These are phyloP conservation scores for Exophiala lecanii-corni DNA, from an alignment of 2,329 filamentous ascomycete species.

Conservation along the genomic window DNA sequence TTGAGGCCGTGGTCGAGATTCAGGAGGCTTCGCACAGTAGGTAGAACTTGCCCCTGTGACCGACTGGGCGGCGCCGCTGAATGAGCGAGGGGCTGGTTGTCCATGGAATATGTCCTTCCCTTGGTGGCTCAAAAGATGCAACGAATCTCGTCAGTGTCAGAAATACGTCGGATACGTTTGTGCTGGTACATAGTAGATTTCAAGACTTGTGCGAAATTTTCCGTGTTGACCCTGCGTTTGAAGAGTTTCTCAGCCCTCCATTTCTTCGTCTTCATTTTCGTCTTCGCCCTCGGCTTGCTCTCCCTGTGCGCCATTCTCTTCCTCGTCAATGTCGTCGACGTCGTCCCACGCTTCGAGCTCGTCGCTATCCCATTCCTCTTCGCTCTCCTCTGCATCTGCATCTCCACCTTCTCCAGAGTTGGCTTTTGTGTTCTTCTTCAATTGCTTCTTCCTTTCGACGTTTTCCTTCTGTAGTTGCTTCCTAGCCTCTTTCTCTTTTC, in stretches of 20 bases:
- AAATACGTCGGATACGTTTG: no score
- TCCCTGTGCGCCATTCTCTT: conserved; percentile 9
- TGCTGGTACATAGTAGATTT: no score
- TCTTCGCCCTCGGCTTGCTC: conserved; percentile 18
- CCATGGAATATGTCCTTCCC: no score
- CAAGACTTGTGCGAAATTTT: no score
- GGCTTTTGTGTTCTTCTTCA: conserved; percentile 47
- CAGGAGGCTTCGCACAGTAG: no score
- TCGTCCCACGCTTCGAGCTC: conserved; percentile 40
- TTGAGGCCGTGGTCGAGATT: no score
- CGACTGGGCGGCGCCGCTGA: no score
- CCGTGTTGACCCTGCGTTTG: no score
- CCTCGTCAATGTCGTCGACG: conserved; percentile 29
- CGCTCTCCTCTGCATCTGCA: conserved; percentile 49
- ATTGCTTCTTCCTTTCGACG: conserved; percentile 76
- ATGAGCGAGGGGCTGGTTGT: no score
- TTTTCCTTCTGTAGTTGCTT: conserved; percentile 83
- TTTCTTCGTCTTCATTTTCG: conserved; percentile 33
- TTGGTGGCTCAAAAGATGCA: no score
- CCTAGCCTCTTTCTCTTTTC: conserved; percentile 75
- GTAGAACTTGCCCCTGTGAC: no score
- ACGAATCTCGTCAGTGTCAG: no score
- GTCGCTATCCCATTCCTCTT: conserved; percentile 51
- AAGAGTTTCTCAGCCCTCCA: conserved; percentile 42
- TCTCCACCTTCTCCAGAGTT: conserved; percentile 42